A percentile compares a stretch with the other conserved stretches of the same genome.
These are phyloP conservation scores for Ephemerocybe angulata DNA, from an alignment of 768 basidiomycete species.

Conservation along the genomic window DNA sequence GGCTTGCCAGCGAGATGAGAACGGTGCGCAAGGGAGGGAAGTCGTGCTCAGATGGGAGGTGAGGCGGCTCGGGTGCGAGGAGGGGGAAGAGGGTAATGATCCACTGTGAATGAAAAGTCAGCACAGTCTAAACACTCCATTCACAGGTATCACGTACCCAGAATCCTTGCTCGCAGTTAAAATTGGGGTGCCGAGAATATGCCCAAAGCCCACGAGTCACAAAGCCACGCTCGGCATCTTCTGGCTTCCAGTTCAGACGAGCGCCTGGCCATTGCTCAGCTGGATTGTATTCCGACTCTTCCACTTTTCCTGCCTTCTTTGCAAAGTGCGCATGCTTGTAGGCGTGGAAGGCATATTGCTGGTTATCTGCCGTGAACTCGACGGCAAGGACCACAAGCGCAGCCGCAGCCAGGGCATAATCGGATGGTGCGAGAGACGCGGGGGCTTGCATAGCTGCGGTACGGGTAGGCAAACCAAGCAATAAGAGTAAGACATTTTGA, in stretches of 20 bases:
- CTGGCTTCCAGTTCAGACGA: constrained; percentile 60
- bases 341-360: constrained; percentile 81
- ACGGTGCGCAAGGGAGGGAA: constrained; percentile 14
- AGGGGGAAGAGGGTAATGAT: constrained; percentile 68
- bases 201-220: constrained; percentile 82
- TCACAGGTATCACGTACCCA: constrained; percentile 55
- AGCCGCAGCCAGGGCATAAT: constrained; percentile 56
- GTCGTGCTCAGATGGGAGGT: constrained; percentile 17
- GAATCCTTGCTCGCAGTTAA: constrained; percentile 83
- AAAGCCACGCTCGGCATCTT: constrained; percentile 77
- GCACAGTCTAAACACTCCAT: not conserved
- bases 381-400: constrained; percentile 56
- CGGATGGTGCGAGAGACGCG: constrained; percentile 49
- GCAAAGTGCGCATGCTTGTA: constrained; percentile 59
- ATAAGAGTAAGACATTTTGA: constrained; percentile 79
- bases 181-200: constrained; percentile 90
- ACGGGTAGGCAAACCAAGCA: constrained; percentile 59
- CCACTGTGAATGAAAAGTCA: constrained; percentile 31
- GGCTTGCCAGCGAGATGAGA: constrained; percentile 12
- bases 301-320: constrained; percentile 27
- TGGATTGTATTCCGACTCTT: constrained; percentile 37
- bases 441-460: constrained; percentile 55
- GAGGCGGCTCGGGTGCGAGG: constrained; percentile 36
- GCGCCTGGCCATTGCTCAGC: constrained; percentile 62
- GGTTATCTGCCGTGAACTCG: constrained; percentile 89